Conservation (phyloP, 2,329 filamentous ascomycete genomes). For the Xylariaceae sp. region DNA sequence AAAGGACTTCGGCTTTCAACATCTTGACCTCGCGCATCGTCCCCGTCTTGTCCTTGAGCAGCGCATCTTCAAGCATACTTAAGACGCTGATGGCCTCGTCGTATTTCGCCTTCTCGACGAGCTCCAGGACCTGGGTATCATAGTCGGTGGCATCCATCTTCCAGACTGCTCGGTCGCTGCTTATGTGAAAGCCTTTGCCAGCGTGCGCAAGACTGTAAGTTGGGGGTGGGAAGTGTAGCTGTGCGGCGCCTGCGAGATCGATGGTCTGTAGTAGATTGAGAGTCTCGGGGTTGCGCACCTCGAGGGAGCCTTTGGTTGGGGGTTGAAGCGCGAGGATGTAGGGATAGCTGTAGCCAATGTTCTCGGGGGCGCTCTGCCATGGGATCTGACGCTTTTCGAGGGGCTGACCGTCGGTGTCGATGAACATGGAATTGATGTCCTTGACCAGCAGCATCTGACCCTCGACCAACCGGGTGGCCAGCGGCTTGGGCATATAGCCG, state of each 20-base stretch:
- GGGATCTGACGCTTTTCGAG: constrained; percentile 85
- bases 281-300: constrained; percentile 90
- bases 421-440: constrained; percentile 92
- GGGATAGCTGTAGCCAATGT: constrained; percentile 93
- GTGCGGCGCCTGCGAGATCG: constrained; percentile 72
- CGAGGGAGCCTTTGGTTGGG: constrained; percentile 76
- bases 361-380: constrained; percentile 83
- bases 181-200: constrained; percentile 91
- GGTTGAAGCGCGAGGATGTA: constrained; percentile 86
- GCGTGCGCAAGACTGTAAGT: constrained; percentile 93
- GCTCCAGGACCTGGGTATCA: constrained; percentile 78
- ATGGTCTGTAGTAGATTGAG: constrained; percentile 86
- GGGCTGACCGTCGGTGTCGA: constrained; percentile 77
- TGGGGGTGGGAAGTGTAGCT: constrained; percentile 87
- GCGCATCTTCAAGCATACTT: constrained; percentile 84
- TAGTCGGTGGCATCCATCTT: constrained; percentile 93
- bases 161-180: constrained; percentile 89
- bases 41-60: constrained; percentile 77
- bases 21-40: constrained; percentile 84
- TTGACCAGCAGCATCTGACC: constrained; percentile 92
- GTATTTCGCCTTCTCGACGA: constrained; percentile 68
- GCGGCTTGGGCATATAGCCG: constrained; percentile 83
- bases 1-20: constrained; percentile 81
- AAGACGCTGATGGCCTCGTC: constrained; percentile 92
- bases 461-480: constrained; percentile 77